phyloP scores from a whole-genome alignment of 2,329 filamentous ascomycete species.

The Stemphylium beticola region DNA sequence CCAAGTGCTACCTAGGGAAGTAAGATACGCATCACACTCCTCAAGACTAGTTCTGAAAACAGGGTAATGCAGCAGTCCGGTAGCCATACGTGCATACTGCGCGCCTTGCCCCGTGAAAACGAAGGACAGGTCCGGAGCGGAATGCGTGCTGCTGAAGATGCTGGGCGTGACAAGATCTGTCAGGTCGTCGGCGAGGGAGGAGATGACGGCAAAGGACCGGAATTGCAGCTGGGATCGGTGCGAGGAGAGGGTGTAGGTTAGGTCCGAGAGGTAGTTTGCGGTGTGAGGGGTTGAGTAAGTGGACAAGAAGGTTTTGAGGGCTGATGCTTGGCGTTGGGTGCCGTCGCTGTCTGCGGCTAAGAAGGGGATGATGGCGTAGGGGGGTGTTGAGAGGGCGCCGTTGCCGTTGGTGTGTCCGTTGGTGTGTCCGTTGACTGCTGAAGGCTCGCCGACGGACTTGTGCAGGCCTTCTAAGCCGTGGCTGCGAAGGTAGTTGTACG shows the following conservation, averaged over 20 bases:
- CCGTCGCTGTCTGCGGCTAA: slow-evolving; percentile 16
- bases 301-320: slow-evolving; percentile 1
- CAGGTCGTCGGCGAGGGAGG: background rate
- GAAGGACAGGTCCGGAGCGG: slow-evolving; percentile 12
- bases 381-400: background rate
- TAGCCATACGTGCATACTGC: slow-evolving; percentile 35
- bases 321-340: slow-evolving; percentile 5
- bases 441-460: background rate
- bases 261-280: slow-evolving; percentile 2
- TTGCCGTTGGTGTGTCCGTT: slow-evolving; percentile 4
- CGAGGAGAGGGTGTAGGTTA: slow-evolving; percentile 36
- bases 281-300: background rate
- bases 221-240: slow-evolving; percentile 24
- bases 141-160: slow-evolving; percentile 2
- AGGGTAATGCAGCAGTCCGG: slow-evolving; percentile 17
- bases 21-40: slow-evolving; percentile 1
- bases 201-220: slow-evolving; percentile 11
- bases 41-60: slow-evolving; percentile 8
- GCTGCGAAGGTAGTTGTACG: slow-evolving; percentile 5
- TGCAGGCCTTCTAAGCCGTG: slow-evolving; percentile 1
- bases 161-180: slow-evolving; percentile 1
- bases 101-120: slow-evolving; percentile 43
- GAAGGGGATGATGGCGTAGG: slow-evolving; percentile 30
- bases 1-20: background rate
- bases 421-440: background rate